Conservation (phyloP, 352 stramenopile species). For the Pythium coloratum region DNA sequence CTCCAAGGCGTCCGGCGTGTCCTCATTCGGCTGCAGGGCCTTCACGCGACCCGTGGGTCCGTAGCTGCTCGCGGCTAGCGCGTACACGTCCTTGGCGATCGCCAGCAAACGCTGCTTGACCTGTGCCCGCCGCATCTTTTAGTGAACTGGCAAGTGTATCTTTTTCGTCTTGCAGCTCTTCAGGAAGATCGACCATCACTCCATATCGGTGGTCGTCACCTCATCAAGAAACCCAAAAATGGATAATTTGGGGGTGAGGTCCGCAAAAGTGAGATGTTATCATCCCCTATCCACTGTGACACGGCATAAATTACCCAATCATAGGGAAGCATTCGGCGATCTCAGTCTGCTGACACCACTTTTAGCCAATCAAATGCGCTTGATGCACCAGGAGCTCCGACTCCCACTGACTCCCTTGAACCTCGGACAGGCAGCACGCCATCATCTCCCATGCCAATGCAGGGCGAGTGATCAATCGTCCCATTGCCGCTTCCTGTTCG, state of each 20-base stretch:
- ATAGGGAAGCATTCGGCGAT: neutral
- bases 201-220: neutral
- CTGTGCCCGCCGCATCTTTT: slow-evolving; percentile 21
- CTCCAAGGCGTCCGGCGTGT: slow-evolving; percentile 41
- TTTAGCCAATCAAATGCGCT: slow-evolving; percentile 8
- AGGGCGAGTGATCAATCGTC: neutral
- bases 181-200: slow-evolving; percentile 2
- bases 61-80: slow-evolving; percentile 40
- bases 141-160: neutral
- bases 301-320: slow-evolving; percentile 9
- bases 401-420: slow-evolving; percentile 27
- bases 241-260: neutral
- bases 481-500: neutral
- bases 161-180: neutral
- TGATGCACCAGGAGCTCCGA: slow-evolving; percentile 1
- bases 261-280: neutral
- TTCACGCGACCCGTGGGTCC: slow-evolving; percentile 42
- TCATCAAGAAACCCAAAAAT: neutral
- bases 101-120: slow-evolving; percentile 34
- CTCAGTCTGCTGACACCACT: neutral
- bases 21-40: slow-evolving; percentile 48
- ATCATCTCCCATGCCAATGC: slow-evolving; percentile 4
- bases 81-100: slow-evolving; percentile 33
- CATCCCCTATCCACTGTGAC: slow-evolving; percentile 3
- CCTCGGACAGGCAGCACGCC: neutral